These are phyloP conservation scores for Seiridium cupressi DNA, from an alignment of 2,329 filamentous ascomycete genomes.

Conservation along the genomic window DNA sequence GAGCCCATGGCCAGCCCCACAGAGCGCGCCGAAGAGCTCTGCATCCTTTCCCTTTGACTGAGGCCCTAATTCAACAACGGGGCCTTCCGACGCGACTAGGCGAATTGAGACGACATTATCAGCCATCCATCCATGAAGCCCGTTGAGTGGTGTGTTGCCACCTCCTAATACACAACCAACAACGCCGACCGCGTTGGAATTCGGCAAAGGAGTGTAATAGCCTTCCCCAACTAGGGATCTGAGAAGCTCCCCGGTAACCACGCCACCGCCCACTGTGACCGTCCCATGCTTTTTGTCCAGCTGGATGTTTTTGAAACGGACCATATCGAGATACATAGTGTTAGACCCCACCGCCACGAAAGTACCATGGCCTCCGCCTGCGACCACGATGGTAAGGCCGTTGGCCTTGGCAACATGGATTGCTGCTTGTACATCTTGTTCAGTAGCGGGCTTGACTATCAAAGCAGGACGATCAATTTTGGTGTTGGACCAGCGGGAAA, in stretches of 20 bases:
- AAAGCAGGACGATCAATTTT: background rate
- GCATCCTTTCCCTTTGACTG: background rate
- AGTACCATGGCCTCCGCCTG: background rate
- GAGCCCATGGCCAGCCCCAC: constrained; percentile 8
- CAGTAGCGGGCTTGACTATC: background rate
- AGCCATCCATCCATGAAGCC: background rate
- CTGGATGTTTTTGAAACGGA: background rate
- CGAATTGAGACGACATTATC: background rate
- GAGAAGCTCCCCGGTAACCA: background rate
- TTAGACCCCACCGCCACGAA: background rate
- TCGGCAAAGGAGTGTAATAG: background rate
- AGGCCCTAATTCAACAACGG: background rate
- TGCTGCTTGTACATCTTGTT: background rate
- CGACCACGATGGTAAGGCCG: background rate
- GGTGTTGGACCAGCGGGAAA: background rate
- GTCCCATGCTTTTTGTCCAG: background rate
- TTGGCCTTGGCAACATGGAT: background rate
- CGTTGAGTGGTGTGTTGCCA: background rate
- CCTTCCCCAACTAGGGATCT: background rate
- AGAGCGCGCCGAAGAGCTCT: constrained; percentile 1
- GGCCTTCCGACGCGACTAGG: constrained; percentile 3
- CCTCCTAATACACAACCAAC: background rate
- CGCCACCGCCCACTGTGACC: background rate
- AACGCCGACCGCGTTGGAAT: background rate
- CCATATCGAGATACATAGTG: constrained; percentile 1